phyloP scores from a whole-genome alignment of 768 basidiomycete genomes.

The Mycena haematopus region DNA sequence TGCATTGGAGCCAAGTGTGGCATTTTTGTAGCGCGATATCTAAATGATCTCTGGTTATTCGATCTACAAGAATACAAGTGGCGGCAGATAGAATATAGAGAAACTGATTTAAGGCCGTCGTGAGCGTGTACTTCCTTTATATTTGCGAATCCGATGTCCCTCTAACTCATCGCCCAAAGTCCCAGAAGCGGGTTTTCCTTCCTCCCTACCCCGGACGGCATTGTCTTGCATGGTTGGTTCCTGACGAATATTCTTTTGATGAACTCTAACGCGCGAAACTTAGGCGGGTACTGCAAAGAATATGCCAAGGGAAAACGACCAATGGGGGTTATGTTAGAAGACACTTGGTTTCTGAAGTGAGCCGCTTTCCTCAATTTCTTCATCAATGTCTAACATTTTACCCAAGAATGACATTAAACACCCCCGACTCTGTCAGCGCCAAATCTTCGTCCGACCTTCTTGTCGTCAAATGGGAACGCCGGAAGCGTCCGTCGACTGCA shows the following conservation, averaged over 20 bases:
- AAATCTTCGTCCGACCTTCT: conserved; percentile 54
- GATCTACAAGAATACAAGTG: conserved; percentile 88
- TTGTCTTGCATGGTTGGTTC: conserved; percentile 75
- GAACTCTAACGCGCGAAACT: background rate
- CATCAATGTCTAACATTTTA: background rate
- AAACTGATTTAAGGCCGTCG: conserved; percentile 78
- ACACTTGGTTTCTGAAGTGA: conserved; percentile 87
- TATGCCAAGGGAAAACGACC: conserved; percentile 86
- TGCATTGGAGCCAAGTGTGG: background rate
- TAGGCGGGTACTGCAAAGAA: conserved; percentile 92
- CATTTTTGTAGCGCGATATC: conserved; percentile 66
- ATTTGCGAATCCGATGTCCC: conserved; percentile 2
- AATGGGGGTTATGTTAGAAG: conserved; percentile 86
- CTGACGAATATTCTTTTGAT: background rate
- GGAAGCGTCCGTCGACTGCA: conserved; percentile 73
- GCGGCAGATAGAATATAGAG: conserved; percentile 76
- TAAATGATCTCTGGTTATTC: conserved; percentile 86
- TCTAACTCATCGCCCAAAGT: conserved; percentile 40
- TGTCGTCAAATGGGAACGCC: conserved; percentile 83
- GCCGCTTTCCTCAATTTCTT: conserved; percentile 27
- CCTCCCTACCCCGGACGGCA: conserved; percentile 76
- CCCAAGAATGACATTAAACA: conserved; percentile 29
- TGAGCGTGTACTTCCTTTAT: conserved; percentile 40
- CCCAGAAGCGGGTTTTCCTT: conserved; percentile 88
- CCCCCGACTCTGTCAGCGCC: conserved; percentile 34